Evolutionary conservation across 2,329 filamentous ascomycete species (phyloP), one percentile per base, ranked within the genome.

Genomic region (Elsinoe necatrix): DNA sequence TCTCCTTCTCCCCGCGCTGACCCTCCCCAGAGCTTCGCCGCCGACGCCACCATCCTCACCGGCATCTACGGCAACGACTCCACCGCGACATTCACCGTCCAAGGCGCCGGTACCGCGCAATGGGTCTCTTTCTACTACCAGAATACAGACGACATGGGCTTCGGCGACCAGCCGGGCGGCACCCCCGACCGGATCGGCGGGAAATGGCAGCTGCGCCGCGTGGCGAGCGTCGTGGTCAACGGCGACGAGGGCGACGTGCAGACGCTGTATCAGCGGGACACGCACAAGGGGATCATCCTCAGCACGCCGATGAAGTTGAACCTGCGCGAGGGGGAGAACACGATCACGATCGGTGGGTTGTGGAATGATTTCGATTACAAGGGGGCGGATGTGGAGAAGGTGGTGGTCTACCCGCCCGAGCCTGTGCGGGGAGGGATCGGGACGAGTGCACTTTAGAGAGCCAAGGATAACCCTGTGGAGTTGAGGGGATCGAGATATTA

Each of bases 61-160:
- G 76, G 77, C 2, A 80, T 81, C 56, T 73, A 75, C 57, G 78
- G 77, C 11, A 81, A 80, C 57, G 75, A 77, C 58, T 80, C 76
- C 65, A 80, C 74, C 0, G 73, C 79, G 9, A 78, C 74, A 0
- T 80, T 81, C 62, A 66, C 71, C 3, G 71, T 81, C 39, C 67
- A 77, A 62, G 78, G 78, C 7, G 67, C 69, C 0, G 78, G 77
- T 2, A 73, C 75, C 57, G 73, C 75, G 1, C 79, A 81, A 63
- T 81, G 78, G 78, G 73, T 81, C 1, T 79, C 77, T 0, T 81
- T 81, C 65, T 77, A 80, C 65, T 80, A 80, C 61, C 77, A 81
- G 59, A 80, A 82, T 65, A 81, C 72, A 1, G 80, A 82, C 51
- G 80, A 82, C 58, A 81, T 82, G 77, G 80, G 80, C 2, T 83